These are phyloP conservation scores for Bryoglossum gracile DNA, from an alignment of 495 filamentous ascomycete species.

Conservation along the genomic window DNA sequence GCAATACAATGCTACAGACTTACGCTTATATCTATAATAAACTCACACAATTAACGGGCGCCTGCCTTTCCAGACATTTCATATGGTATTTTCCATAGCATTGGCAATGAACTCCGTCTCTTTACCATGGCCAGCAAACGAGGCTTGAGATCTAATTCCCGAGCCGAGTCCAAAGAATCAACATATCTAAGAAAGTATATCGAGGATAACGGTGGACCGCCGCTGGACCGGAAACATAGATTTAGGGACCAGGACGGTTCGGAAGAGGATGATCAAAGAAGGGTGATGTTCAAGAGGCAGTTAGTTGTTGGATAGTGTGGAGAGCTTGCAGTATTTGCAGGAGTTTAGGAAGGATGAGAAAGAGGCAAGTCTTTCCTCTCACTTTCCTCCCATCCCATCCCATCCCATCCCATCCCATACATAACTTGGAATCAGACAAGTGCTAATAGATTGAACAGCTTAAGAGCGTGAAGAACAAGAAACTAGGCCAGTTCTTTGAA, in stretches of 20 bases:
- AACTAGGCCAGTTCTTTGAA: slow-evolving; percentile 40
- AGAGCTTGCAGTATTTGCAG: slow-evolving; percentile 30
- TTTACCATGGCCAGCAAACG: neutral
- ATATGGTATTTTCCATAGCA: too few species aligned
- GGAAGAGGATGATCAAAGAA: slow-evolving; percentile 11
- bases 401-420: too few species aligned
- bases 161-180: neutral
- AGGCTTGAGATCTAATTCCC: neutral
- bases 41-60: too few species aligned
- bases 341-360: slow-evolving; percentile 37
- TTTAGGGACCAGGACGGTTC: slow-evolving; percentile 4
- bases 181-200: slow-evolving; percentile 7
- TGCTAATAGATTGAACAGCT: neutral
- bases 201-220: neutral
- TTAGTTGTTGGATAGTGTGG: slow-evolving; percentile 36
- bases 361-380: slow-evolving; percentile 24
- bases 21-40: too few species aligned
- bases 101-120: too few species aligned
- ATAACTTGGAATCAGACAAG: too few species aligned
- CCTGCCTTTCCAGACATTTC: too few species aligned
- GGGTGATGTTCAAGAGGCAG: slow-evolving; percentile 34
- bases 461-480: slow-evolving; percentile 40
- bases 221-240: slow-evolving; percentile 10
- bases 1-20: too few species aligned
- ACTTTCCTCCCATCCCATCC: too few species aligned